phyloP scores from a whole-genome alignment of 1,284 basidiomycete genomes.

The Tremellales sp. region DNA sequence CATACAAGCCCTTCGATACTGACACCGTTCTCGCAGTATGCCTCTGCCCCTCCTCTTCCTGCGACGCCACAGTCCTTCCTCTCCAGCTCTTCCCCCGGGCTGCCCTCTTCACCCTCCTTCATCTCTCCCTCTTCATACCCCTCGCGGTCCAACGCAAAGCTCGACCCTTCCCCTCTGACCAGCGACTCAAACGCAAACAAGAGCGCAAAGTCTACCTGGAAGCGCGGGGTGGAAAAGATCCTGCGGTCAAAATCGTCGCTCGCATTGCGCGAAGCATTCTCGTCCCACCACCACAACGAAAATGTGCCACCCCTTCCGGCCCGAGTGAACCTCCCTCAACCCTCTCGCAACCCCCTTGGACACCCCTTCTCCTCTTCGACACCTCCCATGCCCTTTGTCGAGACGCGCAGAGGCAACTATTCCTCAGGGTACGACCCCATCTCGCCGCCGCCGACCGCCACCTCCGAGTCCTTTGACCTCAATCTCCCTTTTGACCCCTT shows the following conservation, averaged over 20 bases:
- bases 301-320: conserved; percentile 15
- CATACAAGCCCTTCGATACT: not conserved
- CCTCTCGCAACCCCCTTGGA: conserved; percentile 11
- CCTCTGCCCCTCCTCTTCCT: conserved; percentile 23
- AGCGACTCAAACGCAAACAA: conserved; percentile 7
- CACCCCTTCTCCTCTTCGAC: conserved; percentile 30
- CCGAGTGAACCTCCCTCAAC: not conserved
- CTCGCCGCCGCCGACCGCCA: not conserved
- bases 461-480: conserved; percentile 7
- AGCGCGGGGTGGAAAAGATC: conserved; percentile 38
- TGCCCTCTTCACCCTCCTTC: conserved; percentile 10
- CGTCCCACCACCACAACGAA: conserved; percentile 17
- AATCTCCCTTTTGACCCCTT: conserved; percentile 35
- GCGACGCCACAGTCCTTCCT: conserved; percentile 25
- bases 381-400: conserved; percentile 17
- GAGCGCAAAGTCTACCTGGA: conserved; percentile 34
- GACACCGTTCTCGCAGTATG: conserved; percentile 15
- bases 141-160: conserved; percentile 6
- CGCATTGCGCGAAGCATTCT: conserved; percentile 28
- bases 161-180: not conserved
- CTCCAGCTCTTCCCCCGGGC: conserved; percentile 17
- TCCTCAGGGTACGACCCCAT: not conserved
- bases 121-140: conserved; percentile 17
- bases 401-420: conserved; percentile 13
- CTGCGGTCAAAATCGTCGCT: conserved; percentile 41